A percentile compares a stretch with the other conserved stretches of the same genome.
phyloP scores from a whole-genome alignment of 2,329 filamentous ascomycete species.

The Trichoderma lentiforme region DNA sequence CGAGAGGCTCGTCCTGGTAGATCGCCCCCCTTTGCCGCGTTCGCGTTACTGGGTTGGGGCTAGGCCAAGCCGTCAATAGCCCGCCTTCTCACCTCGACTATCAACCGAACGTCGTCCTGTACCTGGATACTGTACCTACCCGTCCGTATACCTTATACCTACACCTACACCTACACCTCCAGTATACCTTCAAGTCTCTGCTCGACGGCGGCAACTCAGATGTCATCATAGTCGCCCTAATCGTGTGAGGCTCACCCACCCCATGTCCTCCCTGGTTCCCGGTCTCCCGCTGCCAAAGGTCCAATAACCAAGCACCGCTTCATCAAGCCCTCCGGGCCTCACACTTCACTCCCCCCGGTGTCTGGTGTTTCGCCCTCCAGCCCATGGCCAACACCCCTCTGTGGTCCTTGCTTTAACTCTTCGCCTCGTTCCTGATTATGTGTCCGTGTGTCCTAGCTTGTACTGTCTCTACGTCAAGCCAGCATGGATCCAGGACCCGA shows the following conservation, averaged over 20 bases:
- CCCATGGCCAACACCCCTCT: slow-evolving; percentile 34
- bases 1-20: slow-evolving; percentile 14
- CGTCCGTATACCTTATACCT: background rate
- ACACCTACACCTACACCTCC: background rate
- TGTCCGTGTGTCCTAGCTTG: slow-evolving; percentile 30
- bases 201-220: slow-evolving; percentile 11
- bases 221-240: slow-evolving; percentile 21
- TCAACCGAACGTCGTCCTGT: slow-evolving; percentile 1
- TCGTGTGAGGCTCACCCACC: slow-evolving; percentile 19
- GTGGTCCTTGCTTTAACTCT: slow-evolving; percentile 38
- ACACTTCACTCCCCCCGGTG: slow-evolving; percentile 20
- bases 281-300: slow-evolving; percentile 14
- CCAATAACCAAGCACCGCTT: slow-evolving; percentile 16
- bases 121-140: background rate
- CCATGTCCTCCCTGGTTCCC: slow-evolving; percentile 19
- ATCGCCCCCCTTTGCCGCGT: slow-evolving; percentile 19
- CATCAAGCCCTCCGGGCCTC: slow-evolving; percentile 11
- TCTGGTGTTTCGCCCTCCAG: slow-evolving; percentile 24
- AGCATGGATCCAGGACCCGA: slow-evolving; percentile 61
- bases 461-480: slow-evolving; percentile 38
- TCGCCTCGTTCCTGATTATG: slow-evolving; percentile 37
- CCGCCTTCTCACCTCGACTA: slow-evolving; percentile 9
- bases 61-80: slow-evolving; percentile 14
- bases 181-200: background rate
- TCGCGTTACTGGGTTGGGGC: slow-evolving; percentile 15